Evolutionary conservation across 2,329 filamentous ascomycete genomes (phyloP).

Genomic region (Alternaria hordeiaustralica): DNA sequence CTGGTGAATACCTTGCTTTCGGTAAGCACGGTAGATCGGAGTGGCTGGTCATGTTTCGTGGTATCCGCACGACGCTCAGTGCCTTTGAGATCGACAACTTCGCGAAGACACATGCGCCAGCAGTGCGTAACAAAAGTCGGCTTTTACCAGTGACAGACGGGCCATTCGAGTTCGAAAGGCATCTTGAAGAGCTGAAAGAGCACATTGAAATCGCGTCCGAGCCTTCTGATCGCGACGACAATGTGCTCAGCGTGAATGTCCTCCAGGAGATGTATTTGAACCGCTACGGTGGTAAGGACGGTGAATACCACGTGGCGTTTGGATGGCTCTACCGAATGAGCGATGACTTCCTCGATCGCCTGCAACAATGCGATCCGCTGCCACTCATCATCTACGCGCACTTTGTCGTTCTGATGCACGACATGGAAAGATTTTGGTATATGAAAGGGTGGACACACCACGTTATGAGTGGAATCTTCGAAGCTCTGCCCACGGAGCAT

Average conservation of each 20-base stretch:
- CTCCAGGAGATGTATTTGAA: slow-evolving; percentile 29
- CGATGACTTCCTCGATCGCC: slow-evolving; percentile 30
- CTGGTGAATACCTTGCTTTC: slow-evolving; percentile 40
- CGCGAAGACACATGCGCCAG: slow-evolving; percentile 13
- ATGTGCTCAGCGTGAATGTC: slow-evolving; percentile 19
- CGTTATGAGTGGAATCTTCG: slow-evolving; percentile 34
- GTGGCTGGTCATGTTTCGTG: slow-evolving; percentile 42
- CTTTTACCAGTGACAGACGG: slow-evolving; percentile 15
- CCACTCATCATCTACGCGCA: slow-evolving; percentile 36
- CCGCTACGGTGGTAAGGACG: slow-evolving; percentile 29
- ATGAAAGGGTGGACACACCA: slow-evolving; percentile 41
- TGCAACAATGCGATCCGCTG: slow-evolving; percentile 29
- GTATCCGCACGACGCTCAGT: slow-evolving; percentile 31
- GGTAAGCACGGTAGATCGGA: slow-evolving; percentile 31
- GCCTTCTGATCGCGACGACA: background rate
- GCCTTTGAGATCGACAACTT: slow-evolving; percentile 12
- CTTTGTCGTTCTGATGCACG: slow-evolving; percentile 34
- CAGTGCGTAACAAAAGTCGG: slow-evolving; percentile 8
- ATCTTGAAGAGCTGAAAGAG: slow-evolving; percentile 24
- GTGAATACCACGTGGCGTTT: slow-evolving; percentile 36
- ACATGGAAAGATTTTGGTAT: slow-evolving; percentile 40
- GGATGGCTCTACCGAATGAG: slow-evolving; percentile 35
- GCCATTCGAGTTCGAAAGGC: slow-evolving; percentile 25
- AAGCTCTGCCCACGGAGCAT: slow-evolving; percentile 24
- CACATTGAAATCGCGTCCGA: slow-evolving; percentile 14